A percentile compares a stretch with the other conserved stretches of the same genome.
Conservation (phyloP, 306 rosid genomes). For the Boehmeria nivea region DNA sequence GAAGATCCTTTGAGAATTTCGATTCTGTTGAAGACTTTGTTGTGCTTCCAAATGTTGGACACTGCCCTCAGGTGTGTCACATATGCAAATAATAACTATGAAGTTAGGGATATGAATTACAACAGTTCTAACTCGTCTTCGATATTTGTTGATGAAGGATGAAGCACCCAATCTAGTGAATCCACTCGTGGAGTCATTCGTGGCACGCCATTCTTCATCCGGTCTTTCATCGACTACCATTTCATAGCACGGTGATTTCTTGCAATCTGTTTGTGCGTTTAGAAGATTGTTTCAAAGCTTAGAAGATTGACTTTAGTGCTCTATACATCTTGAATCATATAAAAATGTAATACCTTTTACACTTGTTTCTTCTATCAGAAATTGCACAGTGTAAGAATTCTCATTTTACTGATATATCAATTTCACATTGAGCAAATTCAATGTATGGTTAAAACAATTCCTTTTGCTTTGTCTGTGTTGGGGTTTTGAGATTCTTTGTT, state of each 20-base stretch:
- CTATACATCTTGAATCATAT: no score
- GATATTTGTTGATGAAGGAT: conserved; percentile 49
- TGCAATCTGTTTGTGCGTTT: no score
- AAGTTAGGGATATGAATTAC: neutral
- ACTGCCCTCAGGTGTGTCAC: conserved; percentile 84
- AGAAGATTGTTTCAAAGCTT: no score
- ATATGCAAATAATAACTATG: neutral
- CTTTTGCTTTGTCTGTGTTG: no score
- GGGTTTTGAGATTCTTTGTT: no score
- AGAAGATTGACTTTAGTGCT: no score
- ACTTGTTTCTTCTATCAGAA: neutral
- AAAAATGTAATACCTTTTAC: neutral
- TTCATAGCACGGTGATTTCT: neutral
- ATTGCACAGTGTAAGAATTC: no score
- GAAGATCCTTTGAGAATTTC: conserved; percentile 52
- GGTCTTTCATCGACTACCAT: conserved; percentile 7
- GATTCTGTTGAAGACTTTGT: conserved; percentile 81
- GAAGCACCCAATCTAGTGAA: conserved; percentile 94
- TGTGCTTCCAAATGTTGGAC: conserved; percentile 89
- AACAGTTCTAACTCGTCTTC: conserved; percentile 13
- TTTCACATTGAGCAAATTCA: no score
- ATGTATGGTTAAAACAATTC: no score
- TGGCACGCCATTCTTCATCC: conserved; percentile 66
- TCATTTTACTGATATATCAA: no score
- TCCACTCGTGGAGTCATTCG: conserved; percentile 82